Evolutionary conservation across 2,329 filamentous ascomycete species (phyloP), one percentile per base, ranked within the genome.

Genomic region (Venturia aucupariae): DNA sequence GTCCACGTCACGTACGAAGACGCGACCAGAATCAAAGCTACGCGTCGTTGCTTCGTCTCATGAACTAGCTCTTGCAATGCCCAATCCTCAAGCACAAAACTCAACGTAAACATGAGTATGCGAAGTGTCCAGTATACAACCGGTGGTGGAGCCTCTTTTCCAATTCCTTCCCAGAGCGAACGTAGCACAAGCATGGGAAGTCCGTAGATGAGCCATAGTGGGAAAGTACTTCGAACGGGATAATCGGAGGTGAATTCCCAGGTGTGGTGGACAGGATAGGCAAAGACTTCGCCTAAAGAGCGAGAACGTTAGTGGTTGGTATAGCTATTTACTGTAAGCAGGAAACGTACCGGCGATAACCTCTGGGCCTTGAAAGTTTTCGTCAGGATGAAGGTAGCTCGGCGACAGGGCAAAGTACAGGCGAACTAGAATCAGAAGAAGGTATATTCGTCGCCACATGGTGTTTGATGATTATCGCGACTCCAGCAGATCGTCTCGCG

Each of bases 1-100:
- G 93, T 97, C 93, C 94, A 99, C 60, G 94, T 99, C 70, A 97
- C 93, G 77, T 97, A 99, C 32, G 92, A 97, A 35, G 93, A 97
- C 57, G 93, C 92, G 66, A 97, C 89, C 65, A 99, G 82, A 57
- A 95, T 81, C 55, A 95, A 84, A 11, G 92, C 90, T 64, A 88
- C 80, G 69, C 85, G 85, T 67, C 91, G 87, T 71, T 84, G 79
- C 66, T 87, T 86, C 67, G 86, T 86, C 46, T 88, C 89, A 67
- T 87, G 86, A 64, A 97, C 87, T 68, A 97, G 82, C 75, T 99
- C 94, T 79, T 96, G 87, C 65, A 99, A 84, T 13, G 94, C 94
- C 93, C 94, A 97, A 79, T 99, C 94, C 77, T 97, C 92, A 67
- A 99, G 83, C 64, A 99, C 92, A 75, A 99, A 96, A 80, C 92